Base-by-base conservation (phyloP, 2,329 filamentous ascomycete genomes). In the Fusarium sp. region DNA sequence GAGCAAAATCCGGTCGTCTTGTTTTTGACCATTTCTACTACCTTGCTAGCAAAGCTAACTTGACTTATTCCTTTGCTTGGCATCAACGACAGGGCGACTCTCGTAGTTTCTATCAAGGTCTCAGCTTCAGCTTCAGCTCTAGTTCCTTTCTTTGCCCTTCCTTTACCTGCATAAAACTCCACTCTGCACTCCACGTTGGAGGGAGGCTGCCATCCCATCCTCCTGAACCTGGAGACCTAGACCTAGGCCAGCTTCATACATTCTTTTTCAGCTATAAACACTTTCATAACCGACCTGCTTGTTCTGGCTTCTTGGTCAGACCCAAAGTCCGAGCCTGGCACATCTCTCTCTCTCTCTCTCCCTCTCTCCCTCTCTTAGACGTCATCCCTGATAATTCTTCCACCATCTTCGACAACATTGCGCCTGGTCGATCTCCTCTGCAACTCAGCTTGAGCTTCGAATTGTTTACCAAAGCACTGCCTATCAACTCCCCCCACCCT, bases 131-230 rank as follows among this genome's bases (percentile, higher is more conserved):
- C 64, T 64, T 40, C 47, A 64, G 47, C 33, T 52, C 47, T 20
- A 35, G 41, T 52, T 33, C 30, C 30, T 33, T 33, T 33, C 10
- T 30, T 10, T 47, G 37, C 57, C 37, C 24, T 48, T 43, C 45
- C 50, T 59, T 68, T 62, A 68, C 65, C 60, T 68, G 65, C 65
- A 68, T 68, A 68, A 52, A 52, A 56, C 65, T 68, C 65, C 65
- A 68, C 65, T 62, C 65, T 65, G 52, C 59, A 64, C 61, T 64
- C 61, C 61, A 65, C 60, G 61, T 64, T 59, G 47, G 30, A 57
- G 59, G 56, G 65, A 56, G 60, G 41, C 56, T 66, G 11, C 28
- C 28, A 62, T 51, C 35, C 28, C 39, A 47, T 54, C 30, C 24
- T 35, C 10, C n/a, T 49, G 22, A 7, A 13, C 19, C 28, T 30